Conservation (phyloP, 371 early-diverging fungal species). For the Paraphysoderma sedebokerense region DNA sequence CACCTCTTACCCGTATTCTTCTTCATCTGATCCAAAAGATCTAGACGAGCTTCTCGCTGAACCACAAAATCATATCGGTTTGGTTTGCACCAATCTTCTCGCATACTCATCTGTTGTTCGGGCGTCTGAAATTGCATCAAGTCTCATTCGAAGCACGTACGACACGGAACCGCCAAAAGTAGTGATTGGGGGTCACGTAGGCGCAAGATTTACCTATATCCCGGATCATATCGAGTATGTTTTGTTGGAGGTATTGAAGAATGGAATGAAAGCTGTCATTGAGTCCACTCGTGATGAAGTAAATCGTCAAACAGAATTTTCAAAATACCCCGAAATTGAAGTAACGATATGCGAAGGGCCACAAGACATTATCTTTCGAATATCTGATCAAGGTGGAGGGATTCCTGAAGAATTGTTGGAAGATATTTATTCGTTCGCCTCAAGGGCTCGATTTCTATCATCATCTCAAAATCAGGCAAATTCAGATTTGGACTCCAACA, state of each 20-base stretch:
- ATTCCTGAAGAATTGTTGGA: slow-evolving; percentile 40
- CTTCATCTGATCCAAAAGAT: too few species aligned
- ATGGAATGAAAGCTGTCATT: slow-evolving; percentile 50
- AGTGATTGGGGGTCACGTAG: slow-evolving; percentile 38
- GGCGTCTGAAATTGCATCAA: slow-evolving; percentile 1
- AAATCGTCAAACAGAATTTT: background rate
- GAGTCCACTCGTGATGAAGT: background rate
- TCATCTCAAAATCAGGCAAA: background rate
- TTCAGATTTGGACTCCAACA: background rate
- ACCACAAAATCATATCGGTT: slow-evolving; percentile 13
- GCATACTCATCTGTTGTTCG: slow-evolving; percentile 18
- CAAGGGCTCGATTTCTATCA: background rate
- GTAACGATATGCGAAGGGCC: slow-evolving; percentile 54
- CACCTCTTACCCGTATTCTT: too few species aligned
- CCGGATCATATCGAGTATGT: slow-evolving; percentile 90
- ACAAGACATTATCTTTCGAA: slow-evolving; percentile 41
- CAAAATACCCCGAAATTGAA: slow-evolving; percentile 36
- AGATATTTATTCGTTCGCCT: slow-evolving; percentile 69
- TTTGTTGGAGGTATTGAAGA: slow-evolving; percentile 79
- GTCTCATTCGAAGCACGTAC: slow-evolving; percentile 9
- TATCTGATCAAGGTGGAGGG: slow-evolving; percentile 85
- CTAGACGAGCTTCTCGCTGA: too few species aligned
- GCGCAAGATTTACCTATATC: slow-evolving; percentile 55
- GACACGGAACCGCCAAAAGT: slow-evolving; percentile 32
- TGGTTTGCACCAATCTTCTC: slow-evolving; percentile 35